Base-by-base conservation (phyloP, 176 grass and related monocot species). In the Lolium rigidum region DNA sequence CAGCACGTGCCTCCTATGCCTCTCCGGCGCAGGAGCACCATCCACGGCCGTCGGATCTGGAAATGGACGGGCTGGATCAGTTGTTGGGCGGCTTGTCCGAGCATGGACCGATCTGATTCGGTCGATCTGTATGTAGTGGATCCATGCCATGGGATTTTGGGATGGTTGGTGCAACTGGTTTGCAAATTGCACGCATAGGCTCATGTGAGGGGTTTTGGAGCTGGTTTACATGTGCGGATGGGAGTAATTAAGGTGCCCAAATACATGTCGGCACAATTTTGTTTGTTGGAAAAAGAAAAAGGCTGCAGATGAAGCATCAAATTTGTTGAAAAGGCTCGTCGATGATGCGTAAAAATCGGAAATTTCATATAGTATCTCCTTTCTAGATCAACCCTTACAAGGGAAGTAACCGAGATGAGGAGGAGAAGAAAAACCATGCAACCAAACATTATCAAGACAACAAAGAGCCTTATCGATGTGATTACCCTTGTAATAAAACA, bases 1-100 rank as follows among this genome's bases (percentile, higher is more conserved):
- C 84, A 84, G 74, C 89, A 84, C 85, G 56, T 87, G 83, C 67
- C 10, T 35, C 28, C 54, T 0, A 2, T n/a, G 6, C 17, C 3
- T 6, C 55, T 43, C 0, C n/a, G 16, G 16, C 54, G 1, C 22
- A 9, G 35, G 16, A 44, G 44, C 10, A 1, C 1, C 82, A 9
- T 12, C 55, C 1, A 0, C 14, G 10, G 17, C 88, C 84, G 65
- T 74, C 73, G 18, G 84, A 80, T 87, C 31, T 0, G 2, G 7
- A 0, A 18, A 7, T 9, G 7, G 67, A 74, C 84, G 80, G 74
- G 7, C 3, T 7, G 0, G 65, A 78, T 83, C 4, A 18, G 52
- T 12, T 13, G 4, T 1, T 20, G 1, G 16, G 17, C 3, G 43
- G 28, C 6, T 50, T 72, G 21, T 39, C 16, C 16, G 37, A 10